Conservation (phyloP, 805 yeast genomes). For the Wickerhamomyces queroliae region DNA sequence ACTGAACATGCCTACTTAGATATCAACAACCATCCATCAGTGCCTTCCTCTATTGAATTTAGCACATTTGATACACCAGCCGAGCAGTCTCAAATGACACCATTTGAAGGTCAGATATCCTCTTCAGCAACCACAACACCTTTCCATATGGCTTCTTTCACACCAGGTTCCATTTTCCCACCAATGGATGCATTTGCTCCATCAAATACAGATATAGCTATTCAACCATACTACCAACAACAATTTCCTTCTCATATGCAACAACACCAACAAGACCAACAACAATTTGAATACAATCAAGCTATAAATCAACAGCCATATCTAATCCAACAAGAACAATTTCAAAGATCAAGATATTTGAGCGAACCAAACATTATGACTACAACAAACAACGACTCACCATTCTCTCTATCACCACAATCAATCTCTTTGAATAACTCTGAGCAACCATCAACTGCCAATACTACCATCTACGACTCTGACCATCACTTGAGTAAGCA, state of each 20-base stretch:
- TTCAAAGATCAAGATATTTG: constrained; percentile 7
- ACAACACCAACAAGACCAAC: neutral
- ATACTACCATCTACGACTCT: neutral
- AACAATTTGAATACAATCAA: neutral
- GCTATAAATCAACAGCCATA: neutral
- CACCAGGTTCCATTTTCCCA: constrained; percentile 9
- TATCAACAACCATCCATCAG: too few species aligned
- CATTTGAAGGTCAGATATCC: neutral
- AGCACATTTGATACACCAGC: too few species aligned
- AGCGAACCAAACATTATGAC: constrained; percentile 11
- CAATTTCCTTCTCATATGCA: neutral
- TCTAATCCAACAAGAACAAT: neutral
- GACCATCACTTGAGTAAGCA: neutral
- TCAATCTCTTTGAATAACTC: constrained; percentile 7
- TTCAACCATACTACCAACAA: neutral
- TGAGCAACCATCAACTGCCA: neutral
- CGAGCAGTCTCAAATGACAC: neutral
- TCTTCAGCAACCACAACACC: neutral
- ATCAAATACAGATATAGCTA: constrained; percentile 3
- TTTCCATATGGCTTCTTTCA: neutral
- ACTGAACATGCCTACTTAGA: too few species aligned
- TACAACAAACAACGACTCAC: constrained; percentile 6
- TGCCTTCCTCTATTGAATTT: too few species aligned
- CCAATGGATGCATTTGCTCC: constrained; percentile 17
- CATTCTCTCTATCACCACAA: constrained; percentile 14